These are phyloP conservation scores for Babesia sp. DNA, from an alignment of 169 alveolate genomes.

Conservation along the genomic window DNA sequence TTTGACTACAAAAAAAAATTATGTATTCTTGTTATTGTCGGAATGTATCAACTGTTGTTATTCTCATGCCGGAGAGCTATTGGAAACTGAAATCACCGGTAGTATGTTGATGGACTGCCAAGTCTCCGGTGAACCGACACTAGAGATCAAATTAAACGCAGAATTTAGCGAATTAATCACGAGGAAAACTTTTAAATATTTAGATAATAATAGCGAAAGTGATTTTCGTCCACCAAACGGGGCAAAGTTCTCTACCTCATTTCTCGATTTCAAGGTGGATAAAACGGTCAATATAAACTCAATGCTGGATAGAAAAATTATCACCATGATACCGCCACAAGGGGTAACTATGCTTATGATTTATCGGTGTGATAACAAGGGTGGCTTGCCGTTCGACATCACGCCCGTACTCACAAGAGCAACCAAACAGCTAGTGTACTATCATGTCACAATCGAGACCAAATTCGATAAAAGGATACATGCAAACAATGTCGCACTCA, in stretches of 20 bases:
- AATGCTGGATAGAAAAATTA: background rate
- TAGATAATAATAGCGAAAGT: background rate
- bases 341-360: slow-evolving; percentile 27
- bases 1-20: slow-evolving; percentile 1
- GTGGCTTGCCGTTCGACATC: slow-evolving; percentile 30
- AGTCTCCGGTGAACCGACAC: slow-evolving; percentile 21
- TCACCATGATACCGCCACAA: slow-evolving; percentile 41
- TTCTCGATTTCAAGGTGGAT: slow-evolving; percentile 58
- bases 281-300: slow-evolving; percentile 29
- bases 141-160: slow-evolving; percentile 26
- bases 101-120: slow-evolving; percentile 24
- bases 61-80: slow-evolving; percentile 29
- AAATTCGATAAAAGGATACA: slow-evolving; percentile 8
- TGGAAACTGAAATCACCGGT: slow-evolving; percentile 33
- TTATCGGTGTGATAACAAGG: slow-evolving; percentile 19
- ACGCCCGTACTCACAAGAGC: slow-evolving; percentile 32
- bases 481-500: slow-evolving; percentile 23
- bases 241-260: slow-evolving; percentile 20
- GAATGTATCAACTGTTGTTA: slow-evolving; percentile 35
- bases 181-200: background rate
- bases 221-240: slow-evolving; percentile 46
- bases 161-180: background rate
- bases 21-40: slow-evolving; percentile 1
- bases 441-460: slow-evolving; percentile 35
- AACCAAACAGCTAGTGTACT: slow-evolving; percentile 13